phyloP scores from a whole-genome alignment of 2,329 filamentous ascomycete genomes.

The Monosporascus sp. region DNA sequence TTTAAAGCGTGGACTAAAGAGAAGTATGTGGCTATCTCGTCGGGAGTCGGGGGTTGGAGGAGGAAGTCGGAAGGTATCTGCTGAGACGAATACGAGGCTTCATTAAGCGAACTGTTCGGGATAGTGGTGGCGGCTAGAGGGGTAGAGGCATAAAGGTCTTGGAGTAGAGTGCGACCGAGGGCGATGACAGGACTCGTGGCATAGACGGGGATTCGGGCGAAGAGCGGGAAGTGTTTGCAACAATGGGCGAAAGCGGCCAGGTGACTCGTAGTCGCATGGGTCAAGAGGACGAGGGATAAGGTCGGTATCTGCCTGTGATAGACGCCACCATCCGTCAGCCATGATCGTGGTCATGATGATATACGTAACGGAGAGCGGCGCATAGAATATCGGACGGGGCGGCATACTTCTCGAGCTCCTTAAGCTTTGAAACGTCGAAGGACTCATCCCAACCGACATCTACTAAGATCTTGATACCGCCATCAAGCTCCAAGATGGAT shows the following conservation, averaged over 20 bases:
- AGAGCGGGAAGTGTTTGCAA: conserved; percentile 92
- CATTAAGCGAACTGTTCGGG: conserved; percentile 65
- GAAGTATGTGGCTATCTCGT: conserved; percentile 92
- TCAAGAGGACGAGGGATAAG: conserved; percentile 87
- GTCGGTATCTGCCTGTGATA: conserved; percentile 73
- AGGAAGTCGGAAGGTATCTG: conserved; percentile 53
- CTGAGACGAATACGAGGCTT: conserved; percentile 48
- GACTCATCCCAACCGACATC: conserved; percentile 95
- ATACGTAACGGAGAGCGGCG: conserved; percentile 1
- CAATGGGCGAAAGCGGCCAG: conserved; percentile 92
- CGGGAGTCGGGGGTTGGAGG: conserved; percentile 66
- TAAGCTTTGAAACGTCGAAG: conserved; percentile 77
- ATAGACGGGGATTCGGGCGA: conserved; percentile 88
- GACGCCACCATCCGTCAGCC: conserved; percentile 13
- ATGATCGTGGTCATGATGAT: neutral
- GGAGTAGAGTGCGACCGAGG: conserved; percentile 81
- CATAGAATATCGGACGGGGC: neutral
- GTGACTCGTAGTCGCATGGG: conserved; percentile 87
- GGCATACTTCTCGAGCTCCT: conserved; percentile 80
- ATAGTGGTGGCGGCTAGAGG: conserved; percentile 84
- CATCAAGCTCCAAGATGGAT: conserved; percentile 94
- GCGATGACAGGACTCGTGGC: conserved; percentile 91
- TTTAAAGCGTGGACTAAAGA: conserved; percentile 86
- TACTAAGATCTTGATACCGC: conserved; percentile 89
- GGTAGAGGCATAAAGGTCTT: conserved; percentile 88